Percentiles rank a stretch among this genome's conserved stretches.
Evolutionary conservation across 1,284 basidiomycete genomes (phyloP).

Genomic region (Leccinum pachyderme): DNA sequence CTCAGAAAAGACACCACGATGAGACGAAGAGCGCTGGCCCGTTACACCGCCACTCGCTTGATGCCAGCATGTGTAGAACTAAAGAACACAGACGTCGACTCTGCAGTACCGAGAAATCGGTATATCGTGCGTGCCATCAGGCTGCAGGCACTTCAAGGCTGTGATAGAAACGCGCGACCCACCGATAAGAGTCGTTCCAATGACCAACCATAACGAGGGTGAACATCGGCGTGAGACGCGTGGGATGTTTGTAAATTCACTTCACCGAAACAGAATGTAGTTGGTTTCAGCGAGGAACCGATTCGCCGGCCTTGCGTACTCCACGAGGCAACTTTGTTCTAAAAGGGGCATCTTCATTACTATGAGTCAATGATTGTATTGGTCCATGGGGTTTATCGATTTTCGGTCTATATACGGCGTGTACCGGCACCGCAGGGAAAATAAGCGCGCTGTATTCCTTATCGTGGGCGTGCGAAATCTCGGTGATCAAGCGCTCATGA

Average conservation of each 20-base stretch:
- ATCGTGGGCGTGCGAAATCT: neutral
- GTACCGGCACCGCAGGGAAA: too few relatives aligned
- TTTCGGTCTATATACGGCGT: too few relatives aligned
- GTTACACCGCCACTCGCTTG: neutral
- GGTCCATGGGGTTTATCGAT: neutral
- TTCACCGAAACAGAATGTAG: neutral
- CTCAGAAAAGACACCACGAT: neutral
- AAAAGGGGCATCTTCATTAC: neutral
- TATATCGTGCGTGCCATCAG: neutral
- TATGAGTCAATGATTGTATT: neutral
- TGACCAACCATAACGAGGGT: neutral
- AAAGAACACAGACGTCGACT: neutral
- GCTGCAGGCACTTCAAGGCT: neutral
- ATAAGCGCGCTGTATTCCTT: too few relatives aligned
- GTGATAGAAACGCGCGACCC: neutral
- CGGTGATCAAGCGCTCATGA: neutral
- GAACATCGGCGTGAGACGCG: neutral
- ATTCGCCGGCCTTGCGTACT: slow-evolving; percentile 13
- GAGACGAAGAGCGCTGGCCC: neutral
- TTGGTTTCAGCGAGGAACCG: neutral
- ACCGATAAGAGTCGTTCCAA: neutral
- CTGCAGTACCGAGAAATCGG: neutral
- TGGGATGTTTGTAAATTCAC: neutral
- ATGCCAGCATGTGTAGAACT: neutral
- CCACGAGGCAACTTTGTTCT: slow-evolving; percentile 19